Evolutionary conservation across 2,329 filamentous ascomycete species (phyloP), one percentile per base, ranked within the genome.

Genomic region (Ophiostoma himal-ulmi): DNA sequence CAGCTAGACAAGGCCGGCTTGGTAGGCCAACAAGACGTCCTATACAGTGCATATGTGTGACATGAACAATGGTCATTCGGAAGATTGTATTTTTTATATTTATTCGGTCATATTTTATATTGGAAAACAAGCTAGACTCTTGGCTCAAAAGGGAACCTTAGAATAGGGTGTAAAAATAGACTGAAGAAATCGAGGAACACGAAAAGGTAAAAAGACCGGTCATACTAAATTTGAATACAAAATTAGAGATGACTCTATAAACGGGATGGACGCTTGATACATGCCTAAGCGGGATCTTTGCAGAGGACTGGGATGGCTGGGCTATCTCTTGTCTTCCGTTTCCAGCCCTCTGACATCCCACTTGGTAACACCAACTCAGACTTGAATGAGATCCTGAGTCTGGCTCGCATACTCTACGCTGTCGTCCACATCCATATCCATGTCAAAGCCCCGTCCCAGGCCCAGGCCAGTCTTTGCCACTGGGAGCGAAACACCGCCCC

Each of bases 401-500:
- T 22, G 36, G 17, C 30, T n/a, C 7, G 60, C 30, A n/a, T 39
- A 64, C 14, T 10, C 30, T 39, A 20, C 36, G 1, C 44, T 7
- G 17, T 48, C 44, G 34, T n/a, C 34, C 20, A 39, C 62, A n/a
- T 65, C 34, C 34, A 22, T 39, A 20, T 22, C 62, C 17, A 39
- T 22, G 20, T 22, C 34, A 7, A 39, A 11, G 20, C 1, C 17
- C n/a, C 26, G 7, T 3, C 17, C 34, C 20, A 36, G 5, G 6
- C 34, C 7, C 60, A 30, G n/a, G 22, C 60, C 60, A 10, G 22
- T 39, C 20, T 41, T 39, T 37, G 62, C 34, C 36, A 65, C 62
- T 22, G 66, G 54, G 11, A 62, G 67, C n/a, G 44, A 11, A 20
- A 70, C 65, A 67, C 68, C 66, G 44, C 39, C 48, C 70, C 70